Evolutionary conservation across 805 yeast genomes (phyloP).

Genomic region (Tetrapisispora pingtungensis): DNA sequence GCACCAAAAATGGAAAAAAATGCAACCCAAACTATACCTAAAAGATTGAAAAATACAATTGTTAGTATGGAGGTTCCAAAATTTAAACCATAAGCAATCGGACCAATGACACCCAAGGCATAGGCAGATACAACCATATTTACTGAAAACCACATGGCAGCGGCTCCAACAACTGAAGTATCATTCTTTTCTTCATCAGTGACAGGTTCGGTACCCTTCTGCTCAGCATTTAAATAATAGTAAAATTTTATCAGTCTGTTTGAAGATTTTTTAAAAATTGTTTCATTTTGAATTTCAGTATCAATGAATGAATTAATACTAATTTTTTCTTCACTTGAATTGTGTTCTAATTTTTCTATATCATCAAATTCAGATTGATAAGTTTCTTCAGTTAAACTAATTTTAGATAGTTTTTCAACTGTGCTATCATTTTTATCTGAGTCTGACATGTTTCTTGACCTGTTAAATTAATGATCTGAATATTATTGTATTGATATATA

Average conservation of each 20-base stretch:
- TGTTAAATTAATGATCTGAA: too few species aligned
- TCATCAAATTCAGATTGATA: too few species aligned
- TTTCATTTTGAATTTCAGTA: too few species aligned
- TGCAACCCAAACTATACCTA: slow-evolving; percentile 75
- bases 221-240: slow-evolving; percentile 36
- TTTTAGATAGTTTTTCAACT: too few species aligned
- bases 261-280: slow-evolving; percentile 21
- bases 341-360: too few species aligned
- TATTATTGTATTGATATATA: too few species aligned
- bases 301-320: too few species aligned
- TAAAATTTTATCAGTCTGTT: slow-evolving; percentile 17
- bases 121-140: slow-evolving; percentile 80
- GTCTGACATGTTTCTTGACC: too few species aligned
- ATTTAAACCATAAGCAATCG: slow-evolving; percentile 51
- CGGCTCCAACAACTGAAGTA: slow-evolving; percentile 54
- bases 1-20: slow-evolving; percentile 78
- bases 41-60: slow-evolving; percentile 59
- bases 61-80: slow-evolving; percentile 63
- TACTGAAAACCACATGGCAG: slow-evolving; percentile 87
- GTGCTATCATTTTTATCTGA: too few species aligned
- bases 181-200: slow-evolving; percentile 70
- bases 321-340: too few species aligned
- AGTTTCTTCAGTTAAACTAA: too few species aligned
- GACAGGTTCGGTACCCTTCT: slow-evolving; percentile 71
- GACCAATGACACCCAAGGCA: slow-evolving; percentile 64